Base-by-base conservation (phyloP, 176 grass and related monocot species). In the barley (Hordeum vulgare) region DNA sequence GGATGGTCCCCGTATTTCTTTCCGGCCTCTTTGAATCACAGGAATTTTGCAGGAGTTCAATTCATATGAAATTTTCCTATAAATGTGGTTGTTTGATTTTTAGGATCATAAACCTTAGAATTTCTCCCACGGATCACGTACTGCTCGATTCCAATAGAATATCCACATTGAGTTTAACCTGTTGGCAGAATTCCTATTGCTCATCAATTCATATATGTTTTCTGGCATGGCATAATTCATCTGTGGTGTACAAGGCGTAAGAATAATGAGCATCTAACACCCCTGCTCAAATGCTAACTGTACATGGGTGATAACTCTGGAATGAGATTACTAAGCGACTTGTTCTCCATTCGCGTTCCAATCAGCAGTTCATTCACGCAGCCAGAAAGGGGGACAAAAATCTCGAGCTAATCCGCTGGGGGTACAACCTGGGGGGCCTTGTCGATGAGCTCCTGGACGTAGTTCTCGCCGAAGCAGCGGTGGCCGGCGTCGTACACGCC, bases 401-500 rank as follows among this genome's bases (percentile, higher is more conserved):
- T n/a, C 8, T 4, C 33, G 21, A 47, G 59, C 14, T 1, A 15
- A 1, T 47, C 2, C 2, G 26, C 12, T 0, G 3, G 10, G 37
- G 26, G 4, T 6, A 35, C 37, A 58, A 94, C 96, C 96, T 96
- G 96, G 56, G 93, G 93, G 1, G 87, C 93, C 88, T 98, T 98
- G 35, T 96, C 96, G 67, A 98, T 76, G 65, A 98, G 84, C 86
- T 96, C 96, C 79, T 98, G 96, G 53, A 91, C 91, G 62, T 98
- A 98, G 84, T 95, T 98, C 89, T 98, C 91, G 33, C 96, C 96
- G 58, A 98, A 98, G 80, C 80, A 96, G 62, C 91, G 93, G 45
- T 98, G 89, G 6, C 96, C 93, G 20, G 89, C 86, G 20, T 98
- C 89, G 89, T 98, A 95, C 77, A 96, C 85, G 26, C 34, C 65